A percentile compares a stretch with the other conserved stretches of the same genome.
Conservation (phyloP, 495 filamentous ascomycete genomes). For the Xanthoparmelia taractica region DNA sequence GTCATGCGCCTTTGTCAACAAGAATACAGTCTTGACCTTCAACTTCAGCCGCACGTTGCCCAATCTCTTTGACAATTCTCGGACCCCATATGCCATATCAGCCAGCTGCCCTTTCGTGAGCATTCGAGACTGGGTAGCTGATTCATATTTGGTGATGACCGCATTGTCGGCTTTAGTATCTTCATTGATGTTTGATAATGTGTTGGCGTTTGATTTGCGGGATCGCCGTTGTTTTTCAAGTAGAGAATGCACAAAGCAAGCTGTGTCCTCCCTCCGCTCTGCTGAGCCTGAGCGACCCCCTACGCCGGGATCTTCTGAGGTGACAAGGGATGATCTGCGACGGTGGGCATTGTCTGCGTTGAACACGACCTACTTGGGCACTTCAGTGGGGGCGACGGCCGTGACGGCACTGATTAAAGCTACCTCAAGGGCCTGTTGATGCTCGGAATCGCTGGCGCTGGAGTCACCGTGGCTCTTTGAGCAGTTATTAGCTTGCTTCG, state of each 20-base stretch:
- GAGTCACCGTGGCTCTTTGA: slow-evolving; percentile 29
- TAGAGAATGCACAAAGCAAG: slow-evolving; percentile 79
- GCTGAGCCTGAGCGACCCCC: slow-evolving; percentile 33
- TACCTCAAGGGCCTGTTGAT: slow-evolving; percentile 45
- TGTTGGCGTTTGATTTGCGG: slow-evolving; percentile 19
- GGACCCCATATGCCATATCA: slow-evolving; percentile 93
- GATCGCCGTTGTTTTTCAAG: slow-evolving; percentile 49
- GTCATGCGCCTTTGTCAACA: slow-evolving; percentile 86
- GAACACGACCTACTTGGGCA: slow-evolving; percentile 59
- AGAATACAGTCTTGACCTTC: slow-evolving; percentile 71
- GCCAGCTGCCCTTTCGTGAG: slow-evolving; percentile 88
- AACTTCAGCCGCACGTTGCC: slow-evolving; percentile 71
- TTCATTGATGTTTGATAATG: slow-evolving; percentile 25
- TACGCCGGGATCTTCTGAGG: slow-evolving; percentile 42
- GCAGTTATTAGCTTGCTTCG: slow-evolving; percentile 10
- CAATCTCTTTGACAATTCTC: slow-evolving; percentile 80
- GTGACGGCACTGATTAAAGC: slow-evolving; percentile 3
- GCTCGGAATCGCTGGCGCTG: slow-evolving; percentile 37
- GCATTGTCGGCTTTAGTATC: slow-evolving; percentile 34
- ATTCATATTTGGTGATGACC: slow-evolving; percentile 23
- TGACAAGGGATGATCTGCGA: slow-evolving; percentile 75
- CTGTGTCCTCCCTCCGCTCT: slow-evolving; percentile 45
- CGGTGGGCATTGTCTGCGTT: slow-evolving; percentile 62
- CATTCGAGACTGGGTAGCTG: slow-evolving; percentile 50
- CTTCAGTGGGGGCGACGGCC: slow-evolving; percentile 15